Conservation (phyloP, 257 asterid genomes). For the Jacaranda copaia region DNA sequence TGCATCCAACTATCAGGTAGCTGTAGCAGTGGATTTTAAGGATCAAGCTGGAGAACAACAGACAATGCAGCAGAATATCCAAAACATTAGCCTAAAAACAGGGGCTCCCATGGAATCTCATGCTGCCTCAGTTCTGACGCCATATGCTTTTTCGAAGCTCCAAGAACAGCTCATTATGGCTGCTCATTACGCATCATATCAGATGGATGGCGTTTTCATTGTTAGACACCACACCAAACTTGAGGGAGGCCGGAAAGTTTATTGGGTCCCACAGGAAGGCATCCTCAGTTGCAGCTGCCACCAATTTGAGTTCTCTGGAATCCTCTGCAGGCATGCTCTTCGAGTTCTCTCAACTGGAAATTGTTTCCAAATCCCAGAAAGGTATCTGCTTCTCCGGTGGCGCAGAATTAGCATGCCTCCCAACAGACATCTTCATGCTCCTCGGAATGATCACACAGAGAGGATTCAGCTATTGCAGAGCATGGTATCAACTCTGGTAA, state of each 20-base stretch:
- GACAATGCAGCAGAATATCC: conserved; percentile 96
- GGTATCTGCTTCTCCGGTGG: conserved; percentile 82
- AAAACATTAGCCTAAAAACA: conserved; percentile 89
- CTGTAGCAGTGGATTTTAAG: conserved; percentile 87
- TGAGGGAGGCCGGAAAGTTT: conserved; percentile 92
- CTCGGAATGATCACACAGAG: conserved; percentile 61
- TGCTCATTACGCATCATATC: conserved; percentile 92
- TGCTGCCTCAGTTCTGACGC: conserved; percentile 89
- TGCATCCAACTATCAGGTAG: conserved; percentile 60
- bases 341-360: conserved; percentile 92
- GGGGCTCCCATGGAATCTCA: conserved; percentile 99
- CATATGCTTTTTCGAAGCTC: conserved; percentile 88
- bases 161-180: conserved; percentile 95
- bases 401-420: conserved; percentile 62
- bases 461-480: conserved; percentile 82
- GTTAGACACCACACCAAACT: conserved; percentile 93
- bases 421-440: conserved; percentile 48
- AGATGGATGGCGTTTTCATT: conserved; percentile 74
- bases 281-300: conserved; percentile 90
- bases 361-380: conserved; percentile 93
- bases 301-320: conserved; percentile 91
- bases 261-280: conserved; percentile 92
- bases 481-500: conserved; percentile 72
- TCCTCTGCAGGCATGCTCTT: conserved; percentile 90
- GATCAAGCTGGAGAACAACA: conserved; percentile 98